Percentiles rank a stretch among this genome's conserved stretches.
These are phyloP conservation scores for Saposhnikovia divaricata DNA, from an alignment of 129 eudicot genomes.

Conservation along the genomic window DNA sequence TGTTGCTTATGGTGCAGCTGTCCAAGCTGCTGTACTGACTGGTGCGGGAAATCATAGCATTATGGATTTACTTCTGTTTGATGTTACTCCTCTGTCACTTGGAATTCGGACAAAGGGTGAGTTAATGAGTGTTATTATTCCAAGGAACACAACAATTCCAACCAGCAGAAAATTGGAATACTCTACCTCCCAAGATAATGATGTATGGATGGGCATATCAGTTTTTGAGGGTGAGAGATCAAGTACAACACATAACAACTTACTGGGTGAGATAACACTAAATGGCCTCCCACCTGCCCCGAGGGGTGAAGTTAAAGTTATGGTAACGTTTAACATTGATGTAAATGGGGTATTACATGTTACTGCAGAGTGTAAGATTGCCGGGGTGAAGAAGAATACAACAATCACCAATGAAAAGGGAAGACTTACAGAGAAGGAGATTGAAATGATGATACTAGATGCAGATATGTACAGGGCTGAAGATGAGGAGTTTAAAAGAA, in stretches of 20 bases:
- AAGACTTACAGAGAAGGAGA: neutral
- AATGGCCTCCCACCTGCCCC: neutral
- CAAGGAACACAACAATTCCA: neutral
- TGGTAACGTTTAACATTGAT: neutral
- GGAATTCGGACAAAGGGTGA: neutral
- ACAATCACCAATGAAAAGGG: neutral
- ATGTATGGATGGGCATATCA: neutral
- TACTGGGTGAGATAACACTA: neutral
- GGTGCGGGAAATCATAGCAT: neutral
- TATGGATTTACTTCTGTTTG: neutral
- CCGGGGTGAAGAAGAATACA: neutral
- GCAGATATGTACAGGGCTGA: neutral
- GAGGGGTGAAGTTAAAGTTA: neutral
- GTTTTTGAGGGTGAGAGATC: neutral
- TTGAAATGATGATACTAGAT: neutral
- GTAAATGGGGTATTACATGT: neutral
- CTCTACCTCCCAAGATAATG: neutral
- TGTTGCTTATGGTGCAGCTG: slow-evolving; percentile 6
- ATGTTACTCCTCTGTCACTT: neutral
- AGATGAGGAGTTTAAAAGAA: neutral
- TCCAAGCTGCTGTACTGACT: neutral
- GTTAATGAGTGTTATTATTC: neutral
- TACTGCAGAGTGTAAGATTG: neutral
- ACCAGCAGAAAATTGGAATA: neutral
- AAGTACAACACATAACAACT: neutral